Evolutionary conservation across 2,329 filamentous ascomycete genomes (phyloP).

Genomic region (Stromatinia cepivora): DNA sequence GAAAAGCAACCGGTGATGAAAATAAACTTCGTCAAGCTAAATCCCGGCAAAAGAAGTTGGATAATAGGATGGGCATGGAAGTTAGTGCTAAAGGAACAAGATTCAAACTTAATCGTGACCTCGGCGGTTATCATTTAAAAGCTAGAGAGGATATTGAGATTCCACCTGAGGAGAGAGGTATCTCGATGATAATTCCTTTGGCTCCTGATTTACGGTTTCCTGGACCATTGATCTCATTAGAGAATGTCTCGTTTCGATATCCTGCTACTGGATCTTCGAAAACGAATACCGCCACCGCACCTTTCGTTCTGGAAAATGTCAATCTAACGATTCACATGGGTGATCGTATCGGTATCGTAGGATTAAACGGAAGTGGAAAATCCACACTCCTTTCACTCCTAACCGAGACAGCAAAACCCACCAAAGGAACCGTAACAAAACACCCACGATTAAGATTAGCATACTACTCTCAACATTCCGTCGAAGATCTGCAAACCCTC

Average conservation of each 20-base stretch:
- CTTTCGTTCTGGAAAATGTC: conserved; percentile 59
- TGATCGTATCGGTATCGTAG: conserved; percentile 72
- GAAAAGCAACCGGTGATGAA: conserved; percentile 75
- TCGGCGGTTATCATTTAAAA: conserved; percentile 60
- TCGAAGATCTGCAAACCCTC: conserved; percentile 63
- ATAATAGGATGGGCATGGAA: conserved; percentile 76
- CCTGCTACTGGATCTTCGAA: conserved; percentile 37
- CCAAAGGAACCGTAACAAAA: conserved; percentile 59
- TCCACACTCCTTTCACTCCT: conserved; percentile 74
- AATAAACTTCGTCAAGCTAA: conserved; percentile 87
- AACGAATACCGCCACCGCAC: conserved; percentile 32
- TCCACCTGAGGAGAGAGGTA: conserved; percentile 59
- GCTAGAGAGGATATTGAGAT: conserved; percentile 70
- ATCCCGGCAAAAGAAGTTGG: conserved; percentile 79
- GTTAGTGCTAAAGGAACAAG: conserved; percentile 69
- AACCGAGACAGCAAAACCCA: conserved; percentile 59
- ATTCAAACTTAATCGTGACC: conserved; percentile 80
- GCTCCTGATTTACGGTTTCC: conserved; percentile 73
- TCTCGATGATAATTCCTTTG: conserved; percentile 59
- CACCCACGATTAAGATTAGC: conserved; percentile 71
- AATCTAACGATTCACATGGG: conserved; percentile 70
- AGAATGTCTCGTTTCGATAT: conserved; percentile 69
- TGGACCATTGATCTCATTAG: conserved; percentile 69
- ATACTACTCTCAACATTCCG: conserved; percentile 79
- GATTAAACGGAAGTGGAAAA: conserved; percentile 80